These are phyloP conservation scores for Schizonepeta tenuifolia DNA, from an alignment of 257 asterid species.

Conservation along the genomic window DNA sequence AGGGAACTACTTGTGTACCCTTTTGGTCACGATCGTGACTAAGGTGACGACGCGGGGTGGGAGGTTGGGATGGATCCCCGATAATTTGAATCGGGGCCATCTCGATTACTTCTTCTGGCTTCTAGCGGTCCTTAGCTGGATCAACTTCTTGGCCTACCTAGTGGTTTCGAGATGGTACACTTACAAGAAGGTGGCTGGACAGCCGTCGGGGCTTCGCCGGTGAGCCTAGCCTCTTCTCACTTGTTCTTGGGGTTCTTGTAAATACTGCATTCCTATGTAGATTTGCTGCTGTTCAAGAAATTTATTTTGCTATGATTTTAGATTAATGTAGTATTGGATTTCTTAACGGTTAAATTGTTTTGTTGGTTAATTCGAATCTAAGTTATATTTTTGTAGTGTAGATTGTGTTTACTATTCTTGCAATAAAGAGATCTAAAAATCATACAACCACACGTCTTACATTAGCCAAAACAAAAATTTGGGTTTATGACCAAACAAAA, in stretches of 20 bases:
- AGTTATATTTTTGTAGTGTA: neutral
- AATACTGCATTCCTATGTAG: neutral
- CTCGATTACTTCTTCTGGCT: constrained; percentile 83
- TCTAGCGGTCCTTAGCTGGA: constrained; percentile 56
- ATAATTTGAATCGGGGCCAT: constrained; percentile 77
- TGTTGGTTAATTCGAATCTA: neutral
- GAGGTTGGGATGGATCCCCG: constrained; percentile 76
- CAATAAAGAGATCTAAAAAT: neutral
- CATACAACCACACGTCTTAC: neutral
- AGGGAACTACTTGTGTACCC: constrained; percentile 68
- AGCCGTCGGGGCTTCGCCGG: neutral
- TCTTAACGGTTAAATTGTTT: neutral
- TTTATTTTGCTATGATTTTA: neutral
- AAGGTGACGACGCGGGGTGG: constrained; percentile 52
- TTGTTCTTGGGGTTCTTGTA: neutral
- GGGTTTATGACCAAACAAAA: neutral
- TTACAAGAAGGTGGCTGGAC: constrained; percentile 66
- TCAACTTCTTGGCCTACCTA: constrained; percentile 62
- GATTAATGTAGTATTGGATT: neutral
- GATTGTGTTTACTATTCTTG: neutral
- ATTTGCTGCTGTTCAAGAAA: neutral
- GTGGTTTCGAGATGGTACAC: constrained; percentile 59
- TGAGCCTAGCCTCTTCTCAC: neutral
- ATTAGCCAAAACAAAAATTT: neutral
- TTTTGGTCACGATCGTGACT: constrained; percentile 64